Percentiles rank a stretch among this genome's conserved stretches.
These are phyloP conservation scores for Coniochaeta sp. DNA, from an alignment of 2,329 filamentous ascomycete genomes.

Conservation along the genomic window DNA sequence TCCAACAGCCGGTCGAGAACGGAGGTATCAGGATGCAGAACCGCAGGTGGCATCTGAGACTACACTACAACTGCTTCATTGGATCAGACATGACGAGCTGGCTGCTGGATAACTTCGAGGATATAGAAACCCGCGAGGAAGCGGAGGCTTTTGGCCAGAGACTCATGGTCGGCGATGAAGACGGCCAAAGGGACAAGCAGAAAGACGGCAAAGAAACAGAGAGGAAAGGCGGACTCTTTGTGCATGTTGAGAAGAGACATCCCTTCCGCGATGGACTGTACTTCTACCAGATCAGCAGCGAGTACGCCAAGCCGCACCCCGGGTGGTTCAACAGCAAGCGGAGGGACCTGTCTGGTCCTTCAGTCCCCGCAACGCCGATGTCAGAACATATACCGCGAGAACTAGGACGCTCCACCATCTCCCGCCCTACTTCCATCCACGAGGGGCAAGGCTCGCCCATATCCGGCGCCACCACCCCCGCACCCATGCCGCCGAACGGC, in stretches of 20 bases:
- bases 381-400: slow-evolving; percentile 53
- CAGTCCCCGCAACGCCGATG: slow-evolving; percentile 69
- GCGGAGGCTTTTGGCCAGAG: slow-evolving; percentile 85
- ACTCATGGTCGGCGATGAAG: slow-evolving; percentile 62
- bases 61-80: slow-evolving; percentile 90
- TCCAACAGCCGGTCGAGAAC: slow-evolving; percentile 74
- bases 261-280: slow-evolving; percentile 94
- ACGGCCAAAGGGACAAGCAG: slow-evolving; percentile 23
- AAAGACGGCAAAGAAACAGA: slow-evolving; percentile 23
- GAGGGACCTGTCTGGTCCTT: slow-evolving; percentile 52
- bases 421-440: slow-evolving; percentile 45
- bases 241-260: slow-evolving; percentile 86
- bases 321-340: slow-evolving; percentile 49
- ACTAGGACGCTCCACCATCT: slow-evolving; percentile 41
- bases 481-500: slow-evolving; percentile 24
- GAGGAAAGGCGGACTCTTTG: slow-evolving; percentile 63
- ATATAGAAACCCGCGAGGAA: slow-evolving; percentile 83
- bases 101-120: slow-evolving; percentile 89
- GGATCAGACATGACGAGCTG: slow-evolving; percentile 95
- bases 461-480: slow-evolving; percentile 47
- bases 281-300: slow-evolving; percentile 83
- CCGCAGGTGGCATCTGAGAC: slow-evolving; percentile 82
- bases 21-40: slow-evolving; percentile 85
- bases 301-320: slow-evolving; percentile 65
- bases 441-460: slow-evolving; percentile 43